Evolutionary conservation across 169 alveolate genomes (phyloP).

Genomic region (Plasmodium gaboni): DNA sequence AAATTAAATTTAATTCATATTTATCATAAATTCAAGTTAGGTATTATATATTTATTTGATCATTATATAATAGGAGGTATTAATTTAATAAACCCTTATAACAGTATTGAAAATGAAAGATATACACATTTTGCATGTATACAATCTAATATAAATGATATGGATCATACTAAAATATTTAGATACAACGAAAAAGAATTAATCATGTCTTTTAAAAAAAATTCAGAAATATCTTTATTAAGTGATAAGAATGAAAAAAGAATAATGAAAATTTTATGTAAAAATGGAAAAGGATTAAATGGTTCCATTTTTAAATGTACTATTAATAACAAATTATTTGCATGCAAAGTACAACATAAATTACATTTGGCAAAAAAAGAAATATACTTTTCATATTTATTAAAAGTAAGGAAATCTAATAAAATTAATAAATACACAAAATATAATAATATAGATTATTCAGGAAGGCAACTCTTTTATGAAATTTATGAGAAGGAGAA

Average conservation of each 20-base stretch:
- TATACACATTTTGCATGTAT: constrained; percentile 11
- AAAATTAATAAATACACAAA: constrained; percentile 25
- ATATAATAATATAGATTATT: not conserved
- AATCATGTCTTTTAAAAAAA: constrained; percentile 6
- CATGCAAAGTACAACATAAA: constrained; percentile 63
- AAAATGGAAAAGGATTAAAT: constrained; percentile 67
- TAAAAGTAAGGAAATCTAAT: constrained; percentile 26
- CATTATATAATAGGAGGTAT: constrained; percentile 60
- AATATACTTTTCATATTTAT: constrained; percentile 66
- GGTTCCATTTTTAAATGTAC: constrained; percentile 55
- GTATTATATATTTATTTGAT: constrained; percentile 34
- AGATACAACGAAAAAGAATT: constrained; percentile 35
- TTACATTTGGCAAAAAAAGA: constrained; percentile 59
- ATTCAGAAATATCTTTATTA: constrained; percentile 22
- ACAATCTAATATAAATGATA: constrained; percentile 50
- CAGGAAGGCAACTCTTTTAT: constrained; percentile 18
- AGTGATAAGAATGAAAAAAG: constrained; percentile 32
- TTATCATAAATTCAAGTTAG: constrained; percentile 17
- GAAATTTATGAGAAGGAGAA: constrained; percentile 33
- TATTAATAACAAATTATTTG: constrained; percentile 28
- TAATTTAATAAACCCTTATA: constrained; percentile 49
- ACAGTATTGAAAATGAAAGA: constrained; percentile 34
- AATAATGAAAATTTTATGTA: constrained; percentile 21
- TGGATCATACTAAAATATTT: constrained; percentile 42
- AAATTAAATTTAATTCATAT: not conserved